Evolutionary conservation across 257 asterid genomes (phyloP).

Genomic region (Henckelia pumila): DNA sequence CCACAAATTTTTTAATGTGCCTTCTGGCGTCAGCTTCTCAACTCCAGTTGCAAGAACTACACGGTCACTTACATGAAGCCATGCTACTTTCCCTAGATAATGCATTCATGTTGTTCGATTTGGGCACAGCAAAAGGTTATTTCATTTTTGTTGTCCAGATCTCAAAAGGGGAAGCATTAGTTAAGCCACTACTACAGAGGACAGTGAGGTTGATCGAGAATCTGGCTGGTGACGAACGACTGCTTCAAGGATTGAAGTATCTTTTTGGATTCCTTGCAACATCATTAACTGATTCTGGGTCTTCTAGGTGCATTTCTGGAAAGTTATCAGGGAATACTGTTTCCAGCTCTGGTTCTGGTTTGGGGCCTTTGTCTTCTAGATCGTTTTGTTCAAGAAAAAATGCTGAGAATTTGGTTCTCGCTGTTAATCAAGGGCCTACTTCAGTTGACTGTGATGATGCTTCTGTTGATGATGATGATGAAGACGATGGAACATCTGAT

Average conservation of each 20-base stretch:
- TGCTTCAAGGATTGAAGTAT: constrained; percentile 78
- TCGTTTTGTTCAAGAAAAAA: constrained; percentile 67
- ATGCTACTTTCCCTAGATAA: constrained; percentile 72
- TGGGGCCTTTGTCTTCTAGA: constrained; percentile 55
- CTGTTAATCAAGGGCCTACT: constrained; percentile 70
- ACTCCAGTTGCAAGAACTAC: constrained; percentile 51
- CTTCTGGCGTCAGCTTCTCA: constrained; percentile 53
- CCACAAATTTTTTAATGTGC: constrained; percentile 67
- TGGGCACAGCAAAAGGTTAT: constrained; percentile 50
- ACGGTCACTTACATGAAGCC: constrained; percentile 68
- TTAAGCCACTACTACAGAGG: constrained; percentile 64
- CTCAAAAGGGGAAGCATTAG: constrained; percentile 61
- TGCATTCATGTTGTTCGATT: constrained; percentile 72
- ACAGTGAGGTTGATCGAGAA: constrained; percentile 65
- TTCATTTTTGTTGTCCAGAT: constrained; percentile 70
- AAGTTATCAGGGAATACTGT: constrained; percentile 53
- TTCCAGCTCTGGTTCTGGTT: constrained; percentile 51
- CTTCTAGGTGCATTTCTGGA: constrained; percentile 44
- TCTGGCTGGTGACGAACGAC: constrained; percentile 64
- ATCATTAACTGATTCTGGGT: constrained; percentile 61
- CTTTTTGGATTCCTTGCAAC: constrained; percentile 70
- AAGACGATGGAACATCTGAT: constrained; percentile 99
- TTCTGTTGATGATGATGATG: constrained; percentile 85
- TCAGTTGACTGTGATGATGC: constrained; percentile 90
- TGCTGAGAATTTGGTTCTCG: constrained; percentile 59